Conservation (phyloP, 345 rosid genomes). For the Dimocarpus longan region DNA sequence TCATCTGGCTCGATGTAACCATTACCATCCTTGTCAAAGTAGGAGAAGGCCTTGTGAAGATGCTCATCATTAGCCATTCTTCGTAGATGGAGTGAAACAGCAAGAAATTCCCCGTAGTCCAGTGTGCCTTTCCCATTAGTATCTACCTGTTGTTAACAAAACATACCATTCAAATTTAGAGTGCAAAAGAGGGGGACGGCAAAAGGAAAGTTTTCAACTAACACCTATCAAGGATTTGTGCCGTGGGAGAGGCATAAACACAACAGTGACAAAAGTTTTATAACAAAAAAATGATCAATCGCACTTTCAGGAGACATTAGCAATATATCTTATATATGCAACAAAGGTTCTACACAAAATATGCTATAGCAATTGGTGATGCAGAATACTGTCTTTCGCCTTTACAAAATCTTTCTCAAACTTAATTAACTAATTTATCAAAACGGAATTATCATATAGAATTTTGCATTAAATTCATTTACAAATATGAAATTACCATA, state of each 20-base stretch:
- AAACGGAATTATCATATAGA: neutral
- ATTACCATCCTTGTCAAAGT: conserved; percentile 92
- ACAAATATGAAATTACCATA: neutral
- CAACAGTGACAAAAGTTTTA: neutral
- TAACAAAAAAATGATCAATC: neutral
- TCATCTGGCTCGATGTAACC: conserved; percentile 90
- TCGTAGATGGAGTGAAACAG: conserved; percentile 88
- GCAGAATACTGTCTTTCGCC: neutral
- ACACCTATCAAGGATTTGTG: neutral
- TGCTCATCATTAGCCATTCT: conserved; percentile 97
- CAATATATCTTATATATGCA: neutral
- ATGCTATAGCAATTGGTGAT: neutral
- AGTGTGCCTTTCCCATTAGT: conserved; percentile 85
- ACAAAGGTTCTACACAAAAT: neutral
- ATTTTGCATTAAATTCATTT: neutral
- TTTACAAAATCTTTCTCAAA: neutral
- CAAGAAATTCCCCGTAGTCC: conserved; percentile 92
- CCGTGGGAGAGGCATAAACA: neutral
- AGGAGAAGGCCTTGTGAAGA: conserved; percentile 94
- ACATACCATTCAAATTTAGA: conserved; percentile 20
- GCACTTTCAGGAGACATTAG: neutral
- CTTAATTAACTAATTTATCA: neutral
- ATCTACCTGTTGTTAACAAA: conserved; percentile 70
- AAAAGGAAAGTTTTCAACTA: neutral
- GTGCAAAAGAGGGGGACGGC: neutral